Conservation (phyloP, 2,329 filamentous ascomycete genomes). For the Alternaria rosae region DNA sequence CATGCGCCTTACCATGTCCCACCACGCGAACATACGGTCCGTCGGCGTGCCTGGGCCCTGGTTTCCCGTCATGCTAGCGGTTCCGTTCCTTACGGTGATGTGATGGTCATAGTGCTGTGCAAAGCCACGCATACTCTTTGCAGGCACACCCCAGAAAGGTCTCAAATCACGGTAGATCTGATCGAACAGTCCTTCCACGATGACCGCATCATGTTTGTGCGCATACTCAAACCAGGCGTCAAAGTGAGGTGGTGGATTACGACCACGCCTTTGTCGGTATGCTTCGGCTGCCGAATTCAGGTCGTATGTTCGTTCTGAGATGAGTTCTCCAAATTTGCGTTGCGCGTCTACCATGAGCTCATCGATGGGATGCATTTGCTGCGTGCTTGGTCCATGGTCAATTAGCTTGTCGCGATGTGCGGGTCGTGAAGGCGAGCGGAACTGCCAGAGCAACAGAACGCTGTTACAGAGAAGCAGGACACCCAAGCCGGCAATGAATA, state of each 20-base stretch:
- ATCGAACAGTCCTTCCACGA: slow-evolving; percentile 61
- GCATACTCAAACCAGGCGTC: slow-evolving; percentile 59
- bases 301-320: slow-evolving; percentile 48
- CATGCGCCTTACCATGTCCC: slow-evolving; percentile 50
- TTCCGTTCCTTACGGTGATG: slow-evolving; percentile 54
- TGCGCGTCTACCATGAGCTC: slow-evolving; percentile 47
- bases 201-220: slow-evolving; percentile 49
- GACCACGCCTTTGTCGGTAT: slow-evolving; percentile 55
- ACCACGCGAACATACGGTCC: slow-evolving; percentile 54
- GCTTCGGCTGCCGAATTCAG: slow-evolving; percentile 50
- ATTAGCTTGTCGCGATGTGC: not conserved
- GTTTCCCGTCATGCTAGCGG: slow-evolving; percentile 37
- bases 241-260: slow-evolving; percentile 61
- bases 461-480: slow-evolving; percentile 68
- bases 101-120: slow-evolving; percentile 49
- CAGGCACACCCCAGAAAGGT: slow-evolving; percentile 58
- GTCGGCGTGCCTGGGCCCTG: slow-evolving; percentile 19
- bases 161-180: slow-evolving; percentile 59
- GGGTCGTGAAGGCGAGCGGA: not conserved
- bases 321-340: slow-evolving; percentile 34
- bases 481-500: slow-evolving; percentile 61
- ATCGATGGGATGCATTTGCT: slow-evolving; percentile 48
- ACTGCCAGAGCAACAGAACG: slow-evolving; percentile 17
- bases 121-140: slow-evolving; percentile 52
- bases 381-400: not conserved